These are phyloP conservation scores for Fusarium papillatum DNA, from an alignment of 2,329 filamentous ascomycete genomes.

Conservation along the genomic window DNA sequence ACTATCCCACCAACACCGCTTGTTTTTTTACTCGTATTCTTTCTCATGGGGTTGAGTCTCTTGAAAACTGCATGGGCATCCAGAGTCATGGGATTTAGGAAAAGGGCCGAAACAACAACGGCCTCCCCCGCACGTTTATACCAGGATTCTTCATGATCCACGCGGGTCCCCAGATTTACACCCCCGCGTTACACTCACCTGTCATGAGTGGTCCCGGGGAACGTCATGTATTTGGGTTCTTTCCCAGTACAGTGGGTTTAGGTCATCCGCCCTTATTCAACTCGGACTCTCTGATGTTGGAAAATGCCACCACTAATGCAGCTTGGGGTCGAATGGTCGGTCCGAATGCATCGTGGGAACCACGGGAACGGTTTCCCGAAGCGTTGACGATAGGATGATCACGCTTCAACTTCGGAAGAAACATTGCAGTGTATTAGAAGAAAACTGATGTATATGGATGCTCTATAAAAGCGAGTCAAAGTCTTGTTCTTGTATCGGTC, in stretches of 20 bases:
- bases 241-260: constrained; percentile 3
- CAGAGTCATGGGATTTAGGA: constrained; percentile 28
- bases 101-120: constrained; percentile 31
- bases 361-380: constrained; percentile 6
- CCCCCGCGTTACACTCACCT: constrained; percentile 21
- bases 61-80: constrained; percentile 2
- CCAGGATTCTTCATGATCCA: constrained; percentile 14
- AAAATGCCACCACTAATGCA: constrained; percentile 4
- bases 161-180: constrained; percentile 30
- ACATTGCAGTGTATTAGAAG: neutral
- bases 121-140: constrained; percentile 35
- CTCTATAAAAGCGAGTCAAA: neutral
- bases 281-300: neutral
- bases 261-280: neutral
- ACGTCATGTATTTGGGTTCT: neutral
- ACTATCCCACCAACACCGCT: constrained; percentile 6
- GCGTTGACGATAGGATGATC: constrained; percentile 6
- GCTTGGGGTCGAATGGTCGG: constrained; percentile 19
- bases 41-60: neutral
- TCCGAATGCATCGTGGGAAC: constrained; percentile 21
- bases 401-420: neutral
- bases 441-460: neutral
- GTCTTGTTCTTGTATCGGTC: neutral
- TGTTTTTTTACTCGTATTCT: neutral
- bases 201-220: neutral